phyloP scores from a whole-genome alignment of 2,329 filamentous ascomycete species.

The Pseudogymnoascus sp. region DNA sequence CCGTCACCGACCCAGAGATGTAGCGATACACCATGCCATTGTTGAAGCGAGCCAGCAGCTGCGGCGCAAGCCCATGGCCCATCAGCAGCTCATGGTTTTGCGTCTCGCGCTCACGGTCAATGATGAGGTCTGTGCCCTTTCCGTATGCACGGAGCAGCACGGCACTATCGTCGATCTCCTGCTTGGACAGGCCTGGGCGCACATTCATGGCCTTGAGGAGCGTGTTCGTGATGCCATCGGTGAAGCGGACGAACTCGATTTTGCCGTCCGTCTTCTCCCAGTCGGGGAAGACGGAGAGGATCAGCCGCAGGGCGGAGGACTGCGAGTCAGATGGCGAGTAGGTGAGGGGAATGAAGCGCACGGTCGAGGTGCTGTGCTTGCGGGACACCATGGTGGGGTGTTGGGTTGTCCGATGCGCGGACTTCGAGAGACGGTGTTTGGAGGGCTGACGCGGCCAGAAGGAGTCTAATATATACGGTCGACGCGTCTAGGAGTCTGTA shows the following conservation, averaged over 20 bases:
- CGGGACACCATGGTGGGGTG: slow-evolving; percentile 4
- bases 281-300: slow-evolving; percentile 71
- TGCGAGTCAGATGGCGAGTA: slow-evolving; percentile 74
- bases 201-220: slow-evolving; percentile 70
- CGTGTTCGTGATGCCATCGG: slow-evolving; percentile 97
- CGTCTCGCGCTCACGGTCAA: slow-evolving; percentile 82
- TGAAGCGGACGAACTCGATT: slow-evolving; percentile 84
- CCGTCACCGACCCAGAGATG: slow-evolving; percentile 72
- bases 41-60: slow-evolving; percentile 82
- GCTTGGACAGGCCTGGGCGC: slow-evolving; percentile 59
- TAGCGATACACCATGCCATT: slow-evolving; percentile 95
- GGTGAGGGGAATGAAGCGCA: slow-evolving; percentile 62
- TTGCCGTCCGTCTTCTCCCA: slow-evolving; percentile 69
- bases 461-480: not conserved
- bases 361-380: slow-evolving; percentile 25
- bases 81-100: slow-evolving; percentile 81
- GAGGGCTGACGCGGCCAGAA: not conserved
- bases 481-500: not conserved
- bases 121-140: slow-evolving; percentile 86
- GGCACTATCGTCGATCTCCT: slow-evolving; percentile 74
- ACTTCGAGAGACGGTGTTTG: not conserved
- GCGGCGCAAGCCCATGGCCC: slow-evolving; percentile 72
- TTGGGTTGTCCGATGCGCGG: not conserved
- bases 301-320: slow-evolving; percentile 68
- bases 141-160: slow-evolving; percentile 90